Base-by-base conservation (phyloP, 441 rosid species). In the Kokia cookei region DNA sequence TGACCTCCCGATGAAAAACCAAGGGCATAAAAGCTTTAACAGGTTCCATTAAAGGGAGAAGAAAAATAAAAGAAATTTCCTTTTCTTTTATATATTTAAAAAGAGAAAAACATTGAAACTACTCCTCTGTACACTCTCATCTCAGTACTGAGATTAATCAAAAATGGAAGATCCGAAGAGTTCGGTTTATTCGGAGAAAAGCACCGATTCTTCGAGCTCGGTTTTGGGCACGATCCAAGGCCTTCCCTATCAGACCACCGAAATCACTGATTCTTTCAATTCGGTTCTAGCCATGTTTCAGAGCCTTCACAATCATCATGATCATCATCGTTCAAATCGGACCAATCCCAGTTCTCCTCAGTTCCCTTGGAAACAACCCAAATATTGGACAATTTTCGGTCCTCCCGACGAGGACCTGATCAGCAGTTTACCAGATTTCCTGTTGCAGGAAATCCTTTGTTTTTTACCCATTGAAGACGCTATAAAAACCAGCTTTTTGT, bases 341-440 rank as follows among this genome's bases (percentile, higher is more conserved):
- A 48, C 43, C 7, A 4, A 9, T 29, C 8, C 29, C 59, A 26
- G 4, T 66, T 66, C 22, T 48, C 0, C 35, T 22, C 54, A 22
- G 26, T 6, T 11, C 69, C n/a, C 54, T 22, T 6, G 2, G 7
- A 48, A 50, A 67, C 8, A 27, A 3, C 24, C 59, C 59, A 68
- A 4, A n/a, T 1, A 50, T 50, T 68, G 59, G n/a, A 43, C 71
- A 1, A 0, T 67, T 7, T 67, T 48, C 32, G 9, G 1, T 9
- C 5, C 42, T 48, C 71, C 71, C 4, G 0, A 12, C 14, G 70
- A 12, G 5, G 84, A 75, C 53, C 65, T 67, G 22, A 69, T 81
- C 37, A 73, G 79, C 55, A 8, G 35, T 40, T 75, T 81, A 29
- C 84, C 77, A 1, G 79, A 75, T 58, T 13, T 5, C 1, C 22